These are phyloP conservation scores for Curvularia hawaiiensis DNA, from an alignment of 2,329 filamentous ascomycete species.

Conservation along the genomic window DNA sequence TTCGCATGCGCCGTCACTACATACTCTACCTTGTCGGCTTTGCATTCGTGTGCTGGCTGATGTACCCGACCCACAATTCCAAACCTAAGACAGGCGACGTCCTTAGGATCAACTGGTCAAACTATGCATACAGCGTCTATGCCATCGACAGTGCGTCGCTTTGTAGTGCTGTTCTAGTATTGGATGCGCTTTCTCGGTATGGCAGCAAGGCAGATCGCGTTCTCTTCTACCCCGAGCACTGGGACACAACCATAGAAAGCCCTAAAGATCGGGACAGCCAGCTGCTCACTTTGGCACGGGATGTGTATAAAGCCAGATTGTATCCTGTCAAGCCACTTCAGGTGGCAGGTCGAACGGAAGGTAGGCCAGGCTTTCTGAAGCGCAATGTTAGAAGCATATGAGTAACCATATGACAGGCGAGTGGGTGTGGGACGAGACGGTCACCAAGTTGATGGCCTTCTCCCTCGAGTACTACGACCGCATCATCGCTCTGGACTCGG, in stretches of 20 bases:
- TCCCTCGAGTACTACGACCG: slow-evolving; percentile 68
- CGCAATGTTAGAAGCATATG: slow-evolving; percentile 14
- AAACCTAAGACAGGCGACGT: slow-evolving; percentile 13
- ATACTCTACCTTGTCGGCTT: slow-evolving; percentile 33
- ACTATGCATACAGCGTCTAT: slow-evolving; percentile 52
- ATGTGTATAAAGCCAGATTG: slow-evolving; percentile 57
- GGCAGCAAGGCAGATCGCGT: slow-evolving; percentile 54
- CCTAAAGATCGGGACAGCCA: slow-evolving; percentile 49
- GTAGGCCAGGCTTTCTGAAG: slow-evolving; percentile 26
- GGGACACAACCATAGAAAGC: slow-evolving; percentile 40
- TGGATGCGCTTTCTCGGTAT: slow-evolving; percentile 50
- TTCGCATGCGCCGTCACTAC: slow-evolving; percentile 38
- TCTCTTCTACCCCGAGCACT: slow-evolving; percentile 52
- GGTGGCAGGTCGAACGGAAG: slow-evolving; percentile 41
- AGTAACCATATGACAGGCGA: slow-evolving; percentile 35
- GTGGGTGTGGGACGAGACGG: slow-evolving; percentile 64
- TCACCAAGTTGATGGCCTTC: slow-evolving; percentile 72
- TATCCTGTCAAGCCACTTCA: slow-evolving; percentile 53
- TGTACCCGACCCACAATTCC: slow-evolving; percentile 26
- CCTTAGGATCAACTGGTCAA: slow-evolving; percentile 44
- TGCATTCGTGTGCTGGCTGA: slow-evolving; percentile 36
- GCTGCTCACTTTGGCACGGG: slow-evolving; percentile 55
- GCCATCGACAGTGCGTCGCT: slow-evolving; percentile 50
- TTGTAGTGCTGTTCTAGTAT: slow-evolving; percentile 53
- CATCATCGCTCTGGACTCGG: slow-evolving; percentile 65